Evolutionary conservation across 2,329 filamentous ascomycete species (phyloP), one percentile per base, ranked within the genome.

Genomic region (Colletotrichum euphorbiae): DNA sequence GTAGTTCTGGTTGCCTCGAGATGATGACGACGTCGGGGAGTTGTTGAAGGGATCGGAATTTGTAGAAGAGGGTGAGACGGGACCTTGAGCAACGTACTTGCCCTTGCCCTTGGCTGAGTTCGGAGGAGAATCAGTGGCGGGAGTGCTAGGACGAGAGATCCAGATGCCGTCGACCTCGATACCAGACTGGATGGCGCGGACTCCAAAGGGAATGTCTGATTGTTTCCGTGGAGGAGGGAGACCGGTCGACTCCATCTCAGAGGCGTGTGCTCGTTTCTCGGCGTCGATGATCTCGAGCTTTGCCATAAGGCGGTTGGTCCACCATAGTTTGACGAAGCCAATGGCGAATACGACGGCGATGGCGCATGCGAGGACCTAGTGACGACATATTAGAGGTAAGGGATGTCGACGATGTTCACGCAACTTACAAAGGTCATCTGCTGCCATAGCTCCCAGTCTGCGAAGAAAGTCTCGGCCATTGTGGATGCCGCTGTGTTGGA

Each of bases 101-200:
- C 66, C 69, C 66, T 70, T 70, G 31, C 36, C 60, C 15, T 54
- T 70, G 46, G 54, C 58, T 11, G 60, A 67, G 17, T 58, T 63
- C 38, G 66, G 61, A 51, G 60, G 54, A 24, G 59, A 56, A 17
- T 65, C 65, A 38, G 24, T 36, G n/a, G 56, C 74, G 11, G 83
- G 81, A 11, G 82, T 82, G 9, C 80, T 78, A 50, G 84, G 82
- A 58, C 82, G 81, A 24, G 89, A 90, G 56, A 92, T 88, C 90
- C 91, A 93, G 57, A 98, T 94, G 4, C 93, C 94, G 71, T 97
- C 93, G 7, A 97, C 88, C 75, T 95, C 88, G 48, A 97, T 84
- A 6, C 94, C 94, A 72, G 88, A 91, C 77, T 97, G 91, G 52
- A 98, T 88, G 6, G 94, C 94, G 72, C 92, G 89, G 60, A 96